Evolutionary conservation across 495 filamentous ascomycete genomes (phyloP).

Genomic region (Tuber calosporum): DNA sequence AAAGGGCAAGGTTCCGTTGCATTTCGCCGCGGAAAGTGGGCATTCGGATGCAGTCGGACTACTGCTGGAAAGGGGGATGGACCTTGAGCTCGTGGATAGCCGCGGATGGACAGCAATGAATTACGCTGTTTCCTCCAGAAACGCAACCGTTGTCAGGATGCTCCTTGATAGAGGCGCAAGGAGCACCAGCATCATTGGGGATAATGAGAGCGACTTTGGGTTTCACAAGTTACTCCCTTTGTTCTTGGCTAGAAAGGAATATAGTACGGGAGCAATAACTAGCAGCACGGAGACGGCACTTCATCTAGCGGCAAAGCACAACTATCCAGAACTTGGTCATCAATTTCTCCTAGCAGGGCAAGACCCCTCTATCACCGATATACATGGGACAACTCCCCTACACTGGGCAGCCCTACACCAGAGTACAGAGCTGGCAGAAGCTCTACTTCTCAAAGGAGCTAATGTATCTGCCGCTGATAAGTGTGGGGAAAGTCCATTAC

Average conservation of each 20-base stretch:
- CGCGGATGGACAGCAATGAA: slow-evolving; percentile 42
- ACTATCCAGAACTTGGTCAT: not conserved
- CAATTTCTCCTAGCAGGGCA: not conserved
- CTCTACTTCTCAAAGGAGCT: slow-evolving; percentile 11
- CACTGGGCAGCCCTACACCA: not conserved
- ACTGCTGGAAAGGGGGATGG: slow-evolving; percentile 39
- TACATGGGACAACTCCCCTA: not conserved
- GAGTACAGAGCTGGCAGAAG: not conserved
- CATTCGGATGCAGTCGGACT: slow-evolving; percentile 34
- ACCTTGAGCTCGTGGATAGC: slow-evolving; percentile 15
- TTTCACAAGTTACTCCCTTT: slow-evolving; percentile 2
- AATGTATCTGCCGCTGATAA: slow-evolving; percentile 6
- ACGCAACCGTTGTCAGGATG: not conserved
- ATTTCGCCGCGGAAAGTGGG: slow-evolving; percentile 39
- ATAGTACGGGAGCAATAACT: not conserved
- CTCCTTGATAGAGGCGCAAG: slow-evolving; percentile 10
- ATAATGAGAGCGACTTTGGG: not conserved
- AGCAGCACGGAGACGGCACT: not conserved
- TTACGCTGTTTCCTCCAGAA: slow-evolving; percentile 35
- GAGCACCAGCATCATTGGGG: not conserved
- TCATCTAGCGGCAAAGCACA: not conserved
- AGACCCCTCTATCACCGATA: not conserved
- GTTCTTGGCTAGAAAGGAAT: not conserved
- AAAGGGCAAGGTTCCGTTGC: slow-evolving; percentile 43
- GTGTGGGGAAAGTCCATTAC: slow-evolving; percentile 9